These are phyloP conservation scores for Aspergillus amoenus DNA, from an alignment of 2,329 filamentous ascomycete species.

Conservation along the genomic window DNA sequence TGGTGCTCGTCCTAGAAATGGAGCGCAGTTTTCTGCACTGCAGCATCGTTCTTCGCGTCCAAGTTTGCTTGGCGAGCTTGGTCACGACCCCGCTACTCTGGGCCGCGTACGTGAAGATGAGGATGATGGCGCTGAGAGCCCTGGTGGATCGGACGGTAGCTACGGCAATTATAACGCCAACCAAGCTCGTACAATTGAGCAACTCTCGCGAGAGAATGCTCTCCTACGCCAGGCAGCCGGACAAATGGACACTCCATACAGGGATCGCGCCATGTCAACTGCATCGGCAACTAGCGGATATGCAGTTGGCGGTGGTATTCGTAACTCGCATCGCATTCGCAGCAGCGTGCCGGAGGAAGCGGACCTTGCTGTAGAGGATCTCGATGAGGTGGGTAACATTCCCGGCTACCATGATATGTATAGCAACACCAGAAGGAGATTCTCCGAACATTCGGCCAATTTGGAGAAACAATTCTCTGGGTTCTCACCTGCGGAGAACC, in stretches of 20 bases:
- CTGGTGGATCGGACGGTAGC: conserved; percentile 39
- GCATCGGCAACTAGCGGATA: conserved; percentile 36
- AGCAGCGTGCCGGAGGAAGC: conserved; percentile 45
- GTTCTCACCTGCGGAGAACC: conserved; percentile 41
- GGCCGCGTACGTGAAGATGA: conserved; percentile 51
- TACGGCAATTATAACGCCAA: conserved; percentile 37
- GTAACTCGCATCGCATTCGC: conserved; percentile 40
- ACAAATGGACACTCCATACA: conserved; percentile 38
- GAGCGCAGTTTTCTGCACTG: conserved; percentile 62
- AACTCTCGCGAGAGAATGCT: conserved; percentile 49
- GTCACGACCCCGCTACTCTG: conserved; percentile 47
- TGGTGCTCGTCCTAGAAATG: conserved; percentile 36
- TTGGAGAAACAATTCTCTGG: conserved; percentile 42
- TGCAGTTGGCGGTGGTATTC: conserved; percentile 30
- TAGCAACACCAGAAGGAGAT: conserved; percentile 40
- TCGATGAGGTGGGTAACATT: conserved; percentile 43
- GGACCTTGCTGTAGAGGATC: conserved; percentile 46
- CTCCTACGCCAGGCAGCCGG: conserved; percentile 46
- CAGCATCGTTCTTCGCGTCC: conserved; percentile 75
- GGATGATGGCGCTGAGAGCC: conserved; percentile 45
- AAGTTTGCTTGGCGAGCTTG: conserved; percentile 47
- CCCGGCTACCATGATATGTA: conserved; percentile 40
- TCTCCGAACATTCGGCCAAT: conserved; percentile 46
- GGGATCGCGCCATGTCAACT: conserved; percentile 44
- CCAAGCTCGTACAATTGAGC: conserved; percentile 48